Conservation (phyloP, 495 filamentous ascomycete genomes). For the Talaromyces proteolyticus region DNA sequence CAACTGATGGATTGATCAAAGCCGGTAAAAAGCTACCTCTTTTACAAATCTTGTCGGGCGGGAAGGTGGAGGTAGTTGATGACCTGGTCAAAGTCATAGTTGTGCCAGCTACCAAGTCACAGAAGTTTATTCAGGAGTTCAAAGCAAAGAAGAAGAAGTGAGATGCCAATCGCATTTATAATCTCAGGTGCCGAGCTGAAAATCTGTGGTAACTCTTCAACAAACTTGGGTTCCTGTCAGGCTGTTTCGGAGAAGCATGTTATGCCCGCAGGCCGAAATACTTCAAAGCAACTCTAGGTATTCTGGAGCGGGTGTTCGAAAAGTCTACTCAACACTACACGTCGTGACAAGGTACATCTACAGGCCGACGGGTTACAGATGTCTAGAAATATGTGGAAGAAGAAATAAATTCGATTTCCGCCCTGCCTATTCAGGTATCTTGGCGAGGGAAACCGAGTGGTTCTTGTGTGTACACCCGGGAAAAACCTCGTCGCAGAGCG, state of each 20-base stretch:
- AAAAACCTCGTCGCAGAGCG: constrained; percentile 1
- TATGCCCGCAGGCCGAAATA: too few species aligned
- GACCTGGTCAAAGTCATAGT: constrained; percentile 75
- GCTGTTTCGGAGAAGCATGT: too few species aligned
- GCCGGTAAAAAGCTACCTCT: constrained; percentile 79
- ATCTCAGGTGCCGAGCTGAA: too few species aligned
- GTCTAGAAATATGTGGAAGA: too few species aligned
- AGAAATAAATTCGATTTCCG: too few species aligned
- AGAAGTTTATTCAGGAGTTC: constrained; percentile 75
- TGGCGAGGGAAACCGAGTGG: constrained; percentile 6
- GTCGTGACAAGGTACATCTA: too few species aligned
- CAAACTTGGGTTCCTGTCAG: too few species aligned
- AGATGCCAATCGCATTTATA: neutral
- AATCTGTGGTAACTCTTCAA: too few species aligned
- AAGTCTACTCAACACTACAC: too few species aligned
- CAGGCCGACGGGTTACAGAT: too few species aligned
- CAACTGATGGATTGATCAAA: constrained; percentile 74
- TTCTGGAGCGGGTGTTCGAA: too few species aligned
- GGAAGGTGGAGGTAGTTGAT: constrained; percentile 86
- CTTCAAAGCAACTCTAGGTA: too few species aligned
- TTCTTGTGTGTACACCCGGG: constrained; percentile 4
- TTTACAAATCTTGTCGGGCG: constrained; percentile 63
- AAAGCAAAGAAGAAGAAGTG: constrained; percentile 53
- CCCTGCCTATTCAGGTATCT: constrained; percentile 2
- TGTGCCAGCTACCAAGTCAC: constrained; percentile 61